Base-by-base conservation (phyloP, 2,329 filamentous ascomycete genomes). In the Anthostomella pinea region DNA sequence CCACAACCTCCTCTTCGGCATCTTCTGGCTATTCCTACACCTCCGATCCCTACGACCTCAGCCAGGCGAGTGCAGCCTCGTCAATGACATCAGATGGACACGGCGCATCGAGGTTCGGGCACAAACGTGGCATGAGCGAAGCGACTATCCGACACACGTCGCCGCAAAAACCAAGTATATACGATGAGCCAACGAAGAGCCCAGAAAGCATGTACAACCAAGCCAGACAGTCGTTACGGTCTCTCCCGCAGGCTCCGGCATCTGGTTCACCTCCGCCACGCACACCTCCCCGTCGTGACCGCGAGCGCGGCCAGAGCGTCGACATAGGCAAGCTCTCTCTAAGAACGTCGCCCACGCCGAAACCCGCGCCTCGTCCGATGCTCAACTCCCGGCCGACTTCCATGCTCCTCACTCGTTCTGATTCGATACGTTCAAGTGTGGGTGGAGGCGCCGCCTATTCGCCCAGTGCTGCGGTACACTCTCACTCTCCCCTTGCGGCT, bases 41-140 rank as follows among this genome's bases (percentile, higher is more conserved):
- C 32, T 81, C 80, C 3, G 65, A 67, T 25, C 57, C 60, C 10
- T 71, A 68, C 45, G 76, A 81, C 27, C 68, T 75, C 35, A 83
- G 79, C 54, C 67, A 72, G 35, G 78, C 80, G 24, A 87, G 83
- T 60, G 85, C 85, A 30, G 70, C 83, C 48, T 87, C 84, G 13
- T 91, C 87, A 20, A 74, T 79, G 46, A 75, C 75, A n/a, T 87
- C 86, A 21, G 79, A 77, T 58, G 70, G 69, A 29, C 77, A 78
- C 59, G 62, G 64, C 41, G 58, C 59, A 41, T 47, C 48, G 18
- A 49, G 38, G 21, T 53, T 64, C 42, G 72, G 73, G 31, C 87
- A 91, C 57, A 85, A 81, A 61, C 79, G 87, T 59, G 85, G 85
- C 43, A 75, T 81, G 61, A 91, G 86, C 64, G 86, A 93, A 69